These are phyloP conservation scores for Oemleria cerasiformis DNA, from an alignment of 306 rosid species.

Conservation along the genomic window DNA sequence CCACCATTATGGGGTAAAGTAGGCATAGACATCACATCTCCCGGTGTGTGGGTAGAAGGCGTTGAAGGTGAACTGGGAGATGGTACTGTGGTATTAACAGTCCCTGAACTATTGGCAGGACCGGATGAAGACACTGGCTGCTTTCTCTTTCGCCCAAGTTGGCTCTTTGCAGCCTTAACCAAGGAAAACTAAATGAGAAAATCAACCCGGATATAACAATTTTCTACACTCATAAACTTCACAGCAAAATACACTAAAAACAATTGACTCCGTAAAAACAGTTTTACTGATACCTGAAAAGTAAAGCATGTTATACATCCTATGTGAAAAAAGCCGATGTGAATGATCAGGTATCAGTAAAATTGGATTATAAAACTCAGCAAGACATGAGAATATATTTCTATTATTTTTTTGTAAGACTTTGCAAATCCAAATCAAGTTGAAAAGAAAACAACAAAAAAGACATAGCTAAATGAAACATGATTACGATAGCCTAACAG, in stretches of 20 bases:
- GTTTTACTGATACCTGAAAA: too few relatives aligned
- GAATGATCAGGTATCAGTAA: background rate
- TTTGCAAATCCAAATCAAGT: background rate
- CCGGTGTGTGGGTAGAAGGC: slow-evolving; percentile 53
- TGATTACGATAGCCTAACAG: slow-evolving; percentile 6
- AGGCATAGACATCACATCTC: slow-evolving; percentile 47
- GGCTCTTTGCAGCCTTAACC: slow-evolving; percentile 48
- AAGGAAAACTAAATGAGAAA: slow-evolving; percentile 24
- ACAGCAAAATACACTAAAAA: background rate
- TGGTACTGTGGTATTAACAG: slow-evolving; percentile 60
- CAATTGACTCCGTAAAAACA: background rate
- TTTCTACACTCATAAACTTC: slow-evolving; percentile 1
- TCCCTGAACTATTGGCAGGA: slow-evolving; percentile 62
- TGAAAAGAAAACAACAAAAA: background rate
- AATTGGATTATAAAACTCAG: background rate
- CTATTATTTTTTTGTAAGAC: background rate
- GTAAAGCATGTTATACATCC: background rate
- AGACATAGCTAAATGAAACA: slow-evolving; percentile 3
- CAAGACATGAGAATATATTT: background rate
- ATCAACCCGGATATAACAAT: background rate
- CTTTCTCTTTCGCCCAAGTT: slow-evolving; percentile 55
- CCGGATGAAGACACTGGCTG: slow-evolving; percentile 51
- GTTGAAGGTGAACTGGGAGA: slow-evolving; percentile 56
- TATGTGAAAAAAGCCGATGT: background rate
- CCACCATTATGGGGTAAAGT: slow-evolving; percentile 46